Percentiles rank a stretch among this genome's conserved stretches.
phyloP scores from a whole-genome alignment of 1,284 basidiomycete species.

The Bjerkandera adusta region DNA sequence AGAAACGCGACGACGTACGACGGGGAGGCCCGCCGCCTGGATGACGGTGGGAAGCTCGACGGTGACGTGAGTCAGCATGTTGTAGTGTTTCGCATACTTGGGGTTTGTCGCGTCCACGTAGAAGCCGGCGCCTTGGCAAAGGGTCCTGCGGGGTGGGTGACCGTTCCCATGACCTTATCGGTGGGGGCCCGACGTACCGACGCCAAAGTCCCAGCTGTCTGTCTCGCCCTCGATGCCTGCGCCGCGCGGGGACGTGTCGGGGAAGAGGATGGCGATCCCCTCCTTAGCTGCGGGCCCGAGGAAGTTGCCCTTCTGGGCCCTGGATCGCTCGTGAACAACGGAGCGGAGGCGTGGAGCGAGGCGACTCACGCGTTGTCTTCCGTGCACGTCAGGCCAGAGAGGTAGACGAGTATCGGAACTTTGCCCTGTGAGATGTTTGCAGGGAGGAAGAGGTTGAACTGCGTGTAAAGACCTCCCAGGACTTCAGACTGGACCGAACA shows the following conservation, averaged over 20 bases:
- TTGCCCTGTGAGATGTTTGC: slow-evolving; percentile 53
- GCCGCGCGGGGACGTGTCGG: slow-evolving; percentile 94
- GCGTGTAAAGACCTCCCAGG: slow-evolving; percentile 77
- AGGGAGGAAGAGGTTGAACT: slow-evolving; percentile 93
- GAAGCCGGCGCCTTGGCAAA: slow-evolving; percentile 77
- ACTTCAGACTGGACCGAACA: slow-evolving; percentile 48
- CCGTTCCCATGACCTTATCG: slow-evolving; percentile 3
- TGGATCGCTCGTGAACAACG: slow-evolving; percentile 26
- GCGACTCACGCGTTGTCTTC: slow-evolving; percentile 85
- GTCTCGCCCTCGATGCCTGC: slow-evolving; percentile 90
- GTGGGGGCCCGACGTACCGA: slow-evolving; percentile 38
- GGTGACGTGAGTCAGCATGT: slow-evolving; percentile 86
- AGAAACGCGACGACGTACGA: slow-evolving; percentile 44
- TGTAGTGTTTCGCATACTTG: slow-evolving; percentile 83
- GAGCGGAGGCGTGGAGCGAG: slow-evolving; percentile 1
- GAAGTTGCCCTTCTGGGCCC: slow-evolving; percentile 88
- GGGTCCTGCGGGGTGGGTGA: not conserved
- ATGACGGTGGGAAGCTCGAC: slow-evolving; percentile 82
- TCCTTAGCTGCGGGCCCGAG: slow-evolving; percentile 77
- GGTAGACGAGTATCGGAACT: slow-evolving; percentile 85
- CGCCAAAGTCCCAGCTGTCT: slow-evolving; percentile 91
- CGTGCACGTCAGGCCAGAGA: slow-evolving; percentile 93
- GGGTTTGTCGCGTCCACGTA: slow-evolving; percentile 87
- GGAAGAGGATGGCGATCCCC: slow-evolving; percentile 90
- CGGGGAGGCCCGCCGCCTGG: slow-evolving; percentile 61